Percentiles rank a stretch among this genome's conserved stretches.
These are phyloP conservation scores for Lachancea fermentati DNA, from an alignment of 805 yeast species.

Conservation along the genomic window DNA sequence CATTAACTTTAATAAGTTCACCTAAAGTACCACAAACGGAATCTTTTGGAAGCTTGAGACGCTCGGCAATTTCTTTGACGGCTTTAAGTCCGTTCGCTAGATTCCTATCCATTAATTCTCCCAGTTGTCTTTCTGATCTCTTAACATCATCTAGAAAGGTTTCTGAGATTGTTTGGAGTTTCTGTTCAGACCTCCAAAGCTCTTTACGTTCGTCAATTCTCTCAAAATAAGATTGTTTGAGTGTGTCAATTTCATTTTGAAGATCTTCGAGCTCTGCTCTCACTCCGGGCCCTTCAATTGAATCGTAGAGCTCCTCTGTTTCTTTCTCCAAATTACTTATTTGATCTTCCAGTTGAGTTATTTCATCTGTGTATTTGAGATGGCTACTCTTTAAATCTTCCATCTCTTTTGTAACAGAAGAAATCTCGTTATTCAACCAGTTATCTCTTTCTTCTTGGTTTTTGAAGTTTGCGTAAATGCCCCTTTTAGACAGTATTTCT, in stretches of 20 bases:
- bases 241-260: constrained; percentile 22
- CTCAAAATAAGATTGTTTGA: constrained; percentile 38
- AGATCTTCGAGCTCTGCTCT: constrained; percentile 31
- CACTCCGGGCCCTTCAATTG: constrained; percentile 32
- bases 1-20: constrained; percentile 74
- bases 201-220: constrained; percentile 63
- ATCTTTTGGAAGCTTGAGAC: constrained; percentile 46
- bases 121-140: constrained; percentile 52
- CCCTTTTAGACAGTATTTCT: constrained; percentile 61
- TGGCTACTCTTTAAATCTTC: constrained; percentile 3
- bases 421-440: constrained; percentile 58
- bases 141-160: constrained; percentile 50
- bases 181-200: constrained; percentile 76
- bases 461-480: constrained; percentile 56
- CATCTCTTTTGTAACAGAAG: constrained; percentile 11
- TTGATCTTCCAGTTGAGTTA: constrained; percentile 2
- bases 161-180: constrained; percentile 49
- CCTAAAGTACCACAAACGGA: constrained; percentile 83
- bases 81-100: constrained; percentile 65
- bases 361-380: constrained; percentile 1
- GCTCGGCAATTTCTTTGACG: constrained; percentile 56
- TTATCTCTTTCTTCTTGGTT: constrained; percentile 53
- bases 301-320: constrained; percentile 24
- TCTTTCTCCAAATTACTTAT: constrained; percentile 13
- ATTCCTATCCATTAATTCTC: constrained; percentile 70